Percentiles rank a stretch among this genome's conserved stretches.
These are phyloP conservation scores for Botrytis galanthina DNA, from an alignment of 2,329 filamentous ascomycete species.

Conservation along the genomic window DNA sequence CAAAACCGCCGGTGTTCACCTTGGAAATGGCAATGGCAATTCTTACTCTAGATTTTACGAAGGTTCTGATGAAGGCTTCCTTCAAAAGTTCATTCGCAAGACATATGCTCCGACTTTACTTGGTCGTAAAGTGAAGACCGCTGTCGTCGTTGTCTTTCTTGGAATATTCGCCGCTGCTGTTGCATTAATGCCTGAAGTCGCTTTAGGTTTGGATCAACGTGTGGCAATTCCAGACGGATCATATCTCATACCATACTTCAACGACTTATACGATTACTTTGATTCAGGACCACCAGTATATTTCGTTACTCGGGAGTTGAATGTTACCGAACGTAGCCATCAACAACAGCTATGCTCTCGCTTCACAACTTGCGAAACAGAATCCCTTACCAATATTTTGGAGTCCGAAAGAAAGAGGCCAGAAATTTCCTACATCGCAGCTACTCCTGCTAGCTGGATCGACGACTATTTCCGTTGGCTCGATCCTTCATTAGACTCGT, in stretches of 20 bases:
- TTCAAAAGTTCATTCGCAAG: conserved; percentile 89
- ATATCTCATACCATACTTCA: conserved; percentile 94
- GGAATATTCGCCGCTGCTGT: conserved; percentile 83
- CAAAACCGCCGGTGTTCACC: conserved; percentile 67
- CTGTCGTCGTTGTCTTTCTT: conserved; percentile 76
- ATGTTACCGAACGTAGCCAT: conserved; percentile 69
- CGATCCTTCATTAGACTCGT: conserved; percentile 74
- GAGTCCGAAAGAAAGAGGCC: conserved; percentile 92
- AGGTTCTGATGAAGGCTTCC: conserved; percentile 74
- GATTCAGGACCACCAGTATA: conserved; percentile 92
- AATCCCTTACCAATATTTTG: conserved; percentile 83
- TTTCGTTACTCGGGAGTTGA: conserved; percentile 82
- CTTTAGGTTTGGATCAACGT: conserved; percentile 88
- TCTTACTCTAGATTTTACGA: conserved; percentile 38
- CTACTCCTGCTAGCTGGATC: conserved; percentile 90
- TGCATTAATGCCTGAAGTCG: conserved; percentile 77
- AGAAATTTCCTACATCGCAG: conserved; percentile 81
- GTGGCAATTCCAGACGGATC: conserved; percentile 92
- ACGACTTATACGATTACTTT: conserved; percentile 91
- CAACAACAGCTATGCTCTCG: conserved; percentile 88
- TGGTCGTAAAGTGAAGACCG: conserved; percentile 74
- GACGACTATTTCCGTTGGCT: conserved; percentile 97
- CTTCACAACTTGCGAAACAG: conserved; percentile 82
- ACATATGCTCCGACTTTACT: conserved; percentile 81
- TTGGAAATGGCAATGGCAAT: conserved; percentile 60